Evolutionary conservation across 2,329 filamentous ascomycete species (phyloP).

Genomic region (Monosporascus sp.): DNA sequence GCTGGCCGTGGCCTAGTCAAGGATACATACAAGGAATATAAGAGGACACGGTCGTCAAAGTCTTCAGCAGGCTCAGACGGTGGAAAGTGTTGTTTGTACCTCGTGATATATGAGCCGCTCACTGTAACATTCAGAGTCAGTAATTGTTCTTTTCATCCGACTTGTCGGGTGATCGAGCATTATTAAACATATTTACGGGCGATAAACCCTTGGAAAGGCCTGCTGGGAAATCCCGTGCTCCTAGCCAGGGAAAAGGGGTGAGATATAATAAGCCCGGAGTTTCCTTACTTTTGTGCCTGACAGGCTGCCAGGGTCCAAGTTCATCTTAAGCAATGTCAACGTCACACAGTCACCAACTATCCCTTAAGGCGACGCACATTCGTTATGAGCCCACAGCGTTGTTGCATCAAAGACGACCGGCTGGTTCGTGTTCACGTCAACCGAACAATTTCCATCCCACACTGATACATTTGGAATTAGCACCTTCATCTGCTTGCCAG

Average conservation of each 20-base stretch:
- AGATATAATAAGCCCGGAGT: too few relatives aligned
- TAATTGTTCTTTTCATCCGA: too few relatives aligned
- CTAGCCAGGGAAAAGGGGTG: too few relatives aligned
- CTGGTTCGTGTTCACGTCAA: slow-evolving; percentile 1
- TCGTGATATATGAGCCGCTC: too few relatives aligned
- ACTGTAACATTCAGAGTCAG: too few relatives aligned
- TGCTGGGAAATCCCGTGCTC: too few relatives aligned
- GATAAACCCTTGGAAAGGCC: too few relatives aligned
- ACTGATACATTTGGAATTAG: slow-evolving; percentile 1
- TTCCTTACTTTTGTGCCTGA: too few relatives aligned
- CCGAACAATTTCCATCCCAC: slow-evolving; percentile 10
- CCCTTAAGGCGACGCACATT: slow-evolving; percentile 4
- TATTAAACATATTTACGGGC: too few relatives aligned
- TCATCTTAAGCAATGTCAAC: slow-evolving; percentile 6
- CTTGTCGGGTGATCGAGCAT: too few relatives aligned
- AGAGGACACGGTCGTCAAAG: slow-evolving; percentile 10
- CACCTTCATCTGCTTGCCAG: too few relatives aligned
- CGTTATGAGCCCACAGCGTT: slow-evolving; percentile 10
- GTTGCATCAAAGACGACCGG: slow-evolving; percentile 6
- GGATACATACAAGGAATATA: slow-evolving; percentile 11
- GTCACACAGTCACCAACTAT: accelerated
- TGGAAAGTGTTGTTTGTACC: slow-evolving; percentile 5
- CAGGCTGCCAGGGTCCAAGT: slow-evolving; percentile 8
- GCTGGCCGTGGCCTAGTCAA: background rate
- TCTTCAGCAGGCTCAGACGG: slow-evolving; percentile 12